Evolutionary conservation across 2,329 filamentous ascomycete species (phyloP), one percentile per base, ranked within the genome.

Genomic region (Polychaeton citri): DNA sequence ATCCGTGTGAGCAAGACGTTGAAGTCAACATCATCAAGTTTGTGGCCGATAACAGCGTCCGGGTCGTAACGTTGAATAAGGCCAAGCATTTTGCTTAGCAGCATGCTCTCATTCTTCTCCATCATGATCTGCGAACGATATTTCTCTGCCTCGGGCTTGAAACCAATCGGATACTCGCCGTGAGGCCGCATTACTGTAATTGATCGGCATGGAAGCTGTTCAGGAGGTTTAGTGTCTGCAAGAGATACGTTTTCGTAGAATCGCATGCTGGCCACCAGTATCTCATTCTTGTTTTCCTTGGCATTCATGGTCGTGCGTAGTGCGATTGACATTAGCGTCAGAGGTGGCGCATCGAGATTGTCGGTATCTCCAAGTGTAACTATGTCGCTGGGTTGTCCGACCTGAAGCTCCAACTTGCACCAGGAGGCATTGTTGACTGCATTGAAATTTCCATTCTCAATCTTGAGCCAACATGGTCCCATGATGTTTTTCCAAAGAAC

Each of bases 401-500:
- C 81, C 48, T 81, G 72, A 33, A 93, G 77, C 60, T 98, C 90
- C 8, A 98, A 74, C 60, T 95, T 96, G 68, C 90, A 95, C 73
- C 92, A 90, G 1, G 90, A 98, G 8, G 86, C 82, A 49, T 95
- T 95, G 59, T 85, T 88, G 46, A 96, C 70, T 5, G 81, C 69
- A 13, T 72, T 71, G 54, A 93, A 95, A 56, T 95, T 79, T 19
- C 82, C 82, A 46, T 81, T 79, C 45, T 86, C 73, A 37, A 98
- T 90, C 54, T 80, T 87, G 32, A 98, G 72, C 90, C 90, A 98
- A 58, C 90, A 96, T 19, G 90, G 90, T 2, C 90, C 90, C 88
- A 95, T 98, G 49, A 98, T 83, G 54, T 94, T 93, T 64, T 95
- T 96, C 82, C 87, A 95, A 4, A 98, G 70, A 15, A 98, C 90